phyloP scores from a whole-genome alignment of 768 basidiomycete species.

The Boletus subparvulus region DNA sequence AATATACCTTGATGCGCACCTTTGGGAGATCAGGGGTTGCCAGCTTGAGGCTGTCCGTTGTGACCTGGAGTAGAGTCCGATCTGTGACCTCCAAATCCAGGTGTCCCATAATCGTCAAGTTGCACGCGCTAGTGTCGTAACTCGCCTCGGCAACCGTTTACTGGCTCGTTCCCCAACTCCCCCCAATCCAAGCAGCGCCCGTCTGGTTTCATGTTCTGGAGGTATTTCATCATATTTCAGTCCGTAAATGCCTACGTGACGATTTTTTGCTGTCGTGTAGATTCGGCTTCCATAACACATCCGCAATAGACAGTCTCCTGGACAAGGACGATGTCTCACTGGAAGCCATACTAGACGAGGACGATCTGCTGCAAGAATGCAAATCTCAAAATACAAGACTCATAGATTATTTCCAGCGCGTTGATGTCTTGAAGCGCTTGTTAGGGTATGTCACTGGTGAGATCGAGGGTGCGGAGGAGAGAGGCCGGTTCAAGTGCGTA shows the following conservation, averaged over 20 bases:
- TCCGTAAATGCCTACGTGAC: background rate
- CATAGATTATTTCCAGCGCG: slow-evolving; percentile 81
- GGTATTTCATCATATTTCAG: slow-evolving; percentile 31
- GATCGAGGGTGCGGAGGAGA: slow-evolving; percentile 79
- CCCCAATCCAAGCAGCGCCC: slow-evolving; percentile 14
- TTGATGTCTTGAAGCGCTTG: slow-evolving; percentile 77
- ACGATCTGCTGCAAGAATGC: slow-evolving; percentile 92
- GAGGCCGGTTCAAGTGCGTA: slow-evolving; percentile 79
- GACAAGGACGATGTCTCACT: slow-evolving; percentile 88
- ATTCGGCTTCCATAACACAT: slow-evolving; percentile 90
- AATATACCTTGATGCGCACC: slow-evolving; percentile 22
- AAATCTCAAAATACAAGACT: slow-evolving; percentile 90
- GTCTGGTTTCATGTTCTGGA: slow-evolving; percentile 47
- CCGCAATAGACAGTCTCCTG: slow-evolving; percentile 85
- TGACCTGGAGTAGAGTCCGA: background rate
- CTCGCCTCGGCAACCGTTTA: slow-evolving; percentile 15
- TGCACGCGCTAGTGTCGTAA: slow-evolving; percentile 20
- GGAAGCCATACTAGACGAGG: slow-evolving; percentile 90
- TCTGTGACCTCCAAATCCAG: slow-evolving; percentile 27
- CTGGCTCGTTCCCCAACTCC: slow-evolving; percentile 9
- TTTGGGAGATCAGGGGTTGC: slow-evolving; percentile 6
- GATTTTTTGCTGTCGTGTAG: slow-evolving; percentile 37
- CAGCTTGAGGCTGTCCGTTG: background rate
- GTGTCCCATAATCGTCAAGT: slow-evolving; percentile 15
- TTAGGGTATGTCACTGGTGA: slow-evolving; percentile 85